phyloP scores from a whole-genome alignment of 139 green algal genomes.

The Tetradesmus obliquus region DNA sequence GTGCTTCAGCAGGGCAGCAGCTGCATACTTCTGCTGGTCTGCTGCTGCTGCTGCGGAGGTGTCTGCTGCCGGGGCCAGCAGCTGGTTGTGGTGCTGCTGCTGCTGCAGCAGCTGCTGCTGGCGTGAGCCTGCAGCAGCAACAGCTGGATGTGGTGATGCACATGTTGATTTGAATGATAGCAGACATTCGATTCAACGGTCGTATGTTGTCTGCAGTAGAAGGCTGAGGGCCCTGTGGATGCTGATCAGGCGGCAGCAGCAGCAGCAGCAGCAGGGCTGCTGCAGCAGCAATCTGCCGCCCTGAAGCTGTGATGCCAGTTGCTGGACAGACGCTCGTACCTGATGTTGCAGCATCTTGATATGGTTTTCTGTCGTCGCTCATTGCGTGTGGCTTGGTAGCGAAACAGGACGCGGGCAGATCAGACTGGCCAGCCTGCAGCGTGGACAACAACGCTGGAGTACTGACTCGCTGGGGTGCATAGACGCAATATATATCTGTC shows the following conservation, averaged over 20 bases:
- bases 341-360: neutral
- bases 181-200: neutral
- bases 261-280: constrained; percentile 1
- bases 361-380: neutral
- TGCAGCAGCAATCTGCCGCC: neutral
- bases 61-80: neutral
- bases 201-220: neutral
- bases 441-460: neutral
- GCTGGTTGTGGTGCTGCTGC: neutral
- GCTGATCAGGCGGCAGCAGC: neutral
- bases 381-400: neutral
- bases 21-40: neutral
- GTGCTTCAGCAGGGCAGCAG: neutral
- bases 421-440: neutral
- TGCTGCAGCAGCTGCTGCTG: constrained; percentile 1
- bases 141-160: too few species aligned
- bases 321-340: neutral
- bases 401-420: neutral
- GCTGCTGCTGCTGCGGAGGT: neutral
- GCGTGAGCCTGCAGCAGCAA: neutral
- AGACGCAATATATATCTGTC: neutral
- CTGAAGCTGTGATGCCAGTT: neutral
- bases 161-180: too few species aligned
- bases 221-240: neutral
- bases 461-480: neutral